phyloP scores from a whole-genome alignment of 75 land plant species.

The Ceratopteris richardii region DNA sequence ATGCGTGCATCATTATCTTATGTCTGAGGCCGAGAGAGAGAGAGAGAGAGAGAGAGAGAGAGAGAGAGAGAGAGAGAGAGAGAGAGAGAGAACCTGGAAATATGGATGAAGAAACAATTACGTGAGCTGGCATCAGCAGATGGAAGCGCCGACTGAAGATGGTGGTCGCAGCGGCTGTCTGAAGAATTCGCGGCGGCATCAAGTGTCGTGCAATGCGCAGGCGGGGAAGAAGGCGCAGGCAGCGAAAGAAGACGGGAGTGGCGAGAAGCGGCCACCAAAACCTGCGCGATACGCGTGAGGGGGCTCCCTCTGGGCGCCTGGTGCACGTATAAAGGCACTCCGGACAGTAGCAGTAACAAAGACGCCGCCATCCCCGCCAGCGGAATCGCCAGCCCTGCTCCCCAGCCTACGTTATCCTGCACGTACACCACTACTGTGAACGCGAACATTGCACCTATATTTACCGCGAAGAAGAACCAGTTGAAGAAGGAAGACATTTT shows the following conservation, averaged over 20 bases:
- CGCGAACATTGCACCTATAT: slow-evolving; percentile 36
- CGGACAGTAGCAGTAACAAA: slow-evolving; percentile 29
- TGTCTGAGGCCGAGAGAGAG: too few relatives aligned
- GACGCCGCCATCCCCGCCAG: slow-evolving; percentile 29
- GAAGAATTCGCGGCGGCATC: too few relatives aligned
- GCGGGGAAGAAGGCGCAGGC: too few relatives aligned
- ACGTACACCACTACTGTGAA: slow-evolving; percentile 60
- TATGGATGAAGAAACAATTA: too few relatives aligned
- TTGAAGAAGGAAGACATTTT: slow-evolving; percentile 65
- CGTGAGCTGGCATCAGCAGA: too few relatives aligned
- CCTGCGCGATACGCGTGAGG: slow-evolving; percentile 54
- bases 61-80: too few relatives aligned
- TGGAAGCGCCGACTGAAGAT: too few relatives aligned
- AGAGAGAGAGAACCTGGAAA: too few relatives aligned
- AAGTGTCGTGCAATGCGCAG: too few relatives aligned
- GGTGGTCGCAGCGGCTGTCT: too few relatives aligned
- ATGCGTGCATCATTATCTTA: too few relatives aligned
- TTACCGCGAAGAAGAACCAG: slow-evolving; percentile 58
- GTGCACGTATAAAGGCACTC: slow-evolving; percentile 46
- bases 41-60: too few relatives aligned
- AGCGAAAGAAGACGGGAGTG: slow-evolving; percentile 16
- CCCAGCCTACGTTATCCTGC: slow-evolving; percentile 58
- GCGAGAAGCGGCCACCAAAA: slow-evolving; percentile 47
- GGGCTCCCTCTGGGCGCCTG: slow-evolving; percentile 55
- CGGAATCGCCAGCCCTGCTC: slow-evolving; percentile 29